Conservation (phyloP, 176 grass and related monocot genomes). For the Triticum monococcum region DNA sequence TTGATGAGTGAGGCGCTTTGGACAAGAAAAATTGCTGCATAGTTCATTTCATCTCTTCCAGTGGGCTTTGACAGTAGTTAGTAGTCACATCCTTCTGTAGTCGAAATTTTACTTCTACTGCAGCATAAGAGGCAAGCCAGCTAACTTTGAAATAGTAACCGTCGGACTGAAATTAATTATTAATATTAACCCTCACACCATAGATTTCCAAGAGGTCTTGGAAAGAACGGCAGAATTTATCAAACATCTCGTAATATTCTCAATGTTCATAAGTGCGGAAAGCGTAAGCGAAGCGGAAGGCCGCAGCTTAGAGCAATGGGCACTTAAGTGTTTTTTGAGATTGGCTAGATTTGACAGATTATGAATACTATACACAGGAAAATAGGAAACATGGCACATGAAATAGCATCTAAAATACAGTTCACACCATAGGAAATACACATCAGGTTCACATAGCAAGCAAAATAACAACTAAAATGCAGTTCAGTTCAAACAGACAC, state of each 20-base stretch:
- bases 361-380: too few relatives aligned
- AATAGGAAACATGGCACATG: too few relatives aligned
- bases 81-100: not conserved
- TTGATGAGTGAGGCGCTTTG: not conserved
- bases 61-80: not conserved
- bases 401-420: too few relatives aligned
- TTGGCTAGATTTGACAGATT: too few relatives aligned
- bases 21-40: not conserved
- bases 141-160: not conserved
- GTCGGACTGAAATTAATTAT: not conserved
- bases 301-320: too few relatives aligned
- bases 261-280: too few relatives aligned
- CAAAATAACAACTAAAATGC: too few relatives aligned
- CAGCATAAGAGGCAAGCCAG: not conserved
- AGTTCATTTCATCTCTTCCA: constrained; percentile 4
- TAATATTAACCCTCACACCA: not conserved
- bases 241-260: not conserved
- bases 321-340: too few relatives aligned
- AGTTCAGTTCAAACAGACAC: too few relatives aligned
- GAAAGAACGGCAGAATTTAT: not conserved
- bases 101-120: not conserved
- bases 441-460: too few relatives aligned
- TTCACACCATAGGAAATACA: too few relatives aligned
- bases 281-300: too few relatives aligned
- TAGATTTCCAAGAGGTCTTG: not conserved